Percentiles rank a stretch among this genome's conserved stretches.
These are phyloP conservation scores for Clohesyomyces aquaticus DNA, from an alignment of 495 filamentous ascomycete genomes.

Conservation along the genomic window DNA sequence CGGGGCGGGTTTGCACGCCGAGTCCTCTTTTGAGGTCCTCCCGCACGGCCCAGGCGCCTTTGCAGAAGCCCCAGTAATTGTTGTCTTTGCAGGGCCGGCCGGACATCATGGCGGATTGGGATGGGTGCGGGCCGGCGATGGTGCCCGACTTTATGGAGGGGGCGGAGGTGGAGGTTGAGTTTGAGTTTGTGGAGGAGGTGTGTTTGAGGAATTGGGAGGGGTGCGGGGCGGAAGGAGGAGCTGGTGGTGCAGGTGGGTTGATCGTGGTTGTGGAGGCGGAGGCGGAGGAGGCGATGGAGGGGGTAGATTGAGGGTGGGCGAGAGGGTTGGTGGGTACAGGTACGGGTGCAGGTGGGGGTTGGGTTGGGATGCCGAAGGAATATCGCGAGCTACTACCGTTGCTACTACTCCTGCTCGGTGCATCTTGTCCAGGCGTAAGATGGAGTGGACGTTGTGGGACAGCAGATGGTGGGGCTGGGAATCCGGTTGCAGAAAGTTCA, in stretches of 20 bases:
- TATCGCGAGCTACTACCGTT: not conserved
- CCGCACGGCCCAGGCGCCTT: slow-evolving; percentile 55
- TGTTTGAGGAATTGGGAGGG: not conserved
- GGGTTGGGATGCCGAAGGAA: not conserved
- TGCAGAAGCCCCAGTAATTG: slow-evolving; percentile 57
- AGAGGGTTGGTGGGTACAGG: no score
- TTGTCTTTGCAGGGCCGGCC: slow-evolving; percentile 49
- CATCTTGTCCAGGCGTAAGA: not conserved
- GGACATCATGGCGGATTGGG: slow-evolving; percentile 28
- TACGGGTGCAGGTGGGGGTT: no score
- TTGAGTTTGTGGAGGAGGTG: slow-evolving; percentile 6
- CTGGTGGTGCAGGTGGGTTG: not conserved
- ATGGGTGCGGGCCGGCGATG: slow-evolving; percentile 8
- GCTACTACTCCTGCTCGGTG: not conserved
- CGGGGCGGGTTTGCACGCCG: slow-evolving; percentile 46
- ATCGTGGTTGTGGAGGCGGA: not conserved
- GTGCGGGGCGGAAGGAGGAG: not conserved
- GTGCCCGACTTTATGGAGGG: slow-evolving; percentile 16
- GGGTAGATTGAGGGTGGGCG: not conserved
- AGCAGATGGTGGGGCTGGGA: not conserved
- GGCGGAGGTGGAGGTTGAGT: not conserved
- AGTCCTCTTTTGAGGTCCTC: slow-evolving; percentile 49
- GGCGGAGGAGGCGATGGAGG: not conserved
- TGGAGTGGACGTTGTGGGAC: slow-evolving; percentile 9
- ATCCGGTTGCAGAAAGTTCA: not conserved